Base-by-base conservation (phyloP, 768 basidiomycete species). In the Psilocybe sp. region DNA sequence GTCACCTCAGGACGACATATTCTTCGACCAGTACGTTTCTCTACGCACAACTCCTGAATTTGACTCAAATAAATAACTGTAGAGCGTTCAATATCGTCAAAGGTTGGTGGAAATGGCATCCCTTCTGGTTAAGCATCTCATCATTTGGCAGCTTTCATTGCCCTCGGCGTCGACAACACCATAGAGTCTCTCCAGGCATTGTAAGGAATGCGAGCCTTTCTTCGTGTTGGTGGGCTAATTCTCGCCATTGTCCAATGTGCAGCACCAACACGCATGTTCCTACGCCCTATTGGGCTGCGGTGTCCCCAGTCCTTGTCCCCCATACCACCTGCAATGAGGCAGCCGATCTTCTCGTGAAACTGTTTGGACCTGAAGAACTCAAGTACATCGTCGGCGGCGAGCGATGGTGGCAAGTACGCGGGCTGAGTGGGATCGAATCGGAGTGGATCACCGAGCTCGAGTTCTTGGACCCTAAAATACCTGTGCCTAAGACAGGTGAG, bases 341-440 rank as follows among this genome's bases (percentile, higher is more conserved):
- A 2, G 86, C 87, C n/a, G 81, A 85, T 47, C 54, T 74, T n/a
- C 69, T 92, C 16, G 80, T 87, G 38, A 68, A 81, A 45, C 87
- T 83, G 71, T 82, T 90, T 47, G 86, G 87, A 1, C 82, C 85
- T 0, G 81, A 87, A 31, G 80, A 84, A 53, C 76, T 89, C 23
- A 77, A 79, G 60, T 65, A 72, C 23, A 78, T 88, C 12, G 84
- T 87, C 9, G 90, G 90, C 20, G 90, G 89, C 2, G 80, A 81
- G 49, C 74, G 82, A 49, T 92, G 89, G 90, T 91, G 89, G 90
- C 88, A 90, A 66, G 82, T 89, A 31, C 76, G 87, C 36, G 84
- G 85, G 6, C 67, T 87, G 28, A 76, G 80, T 47, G 87, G 87
- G 2, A 69, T 89, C 1, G 85, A 89, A 51, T 80, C 70, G 2